These are phyloP conservation scores for Aleurites moluccanus DNA, from an alignment of 441 rosid genomes.

Conservation along the genomic window DNA sequence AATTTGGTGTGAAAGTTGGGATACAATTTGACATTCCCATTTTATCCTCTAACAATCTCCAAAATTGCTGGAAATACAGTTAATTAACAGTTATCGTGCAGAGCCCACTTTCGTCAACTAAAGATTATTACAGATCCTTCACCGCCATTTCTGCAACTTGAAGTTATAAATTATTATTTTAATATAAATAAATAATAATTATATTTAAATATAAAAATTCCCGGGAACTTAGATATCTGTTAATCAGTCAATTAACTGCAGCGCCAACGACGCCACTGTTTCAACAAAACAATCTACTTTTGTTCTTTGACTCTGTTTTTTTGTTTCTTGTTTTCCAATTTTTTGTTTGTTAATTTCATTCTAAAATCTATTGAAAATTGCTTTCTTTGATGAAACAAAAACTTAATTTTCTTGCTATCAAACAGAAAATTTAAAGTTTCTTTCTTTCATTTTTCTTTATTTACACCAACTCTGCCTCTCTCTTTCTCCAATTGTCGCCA, in stretches of 20 bases:
- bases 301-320: background rate
- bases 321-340: background rate
- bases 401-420: background rate
- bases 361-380: too few species aligned
- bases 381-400: background rate
- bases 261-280: background rate
- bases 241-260: constrained; percentile 3
- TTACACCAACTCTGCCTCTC: background rate
- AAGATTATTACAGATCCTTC: background rate
- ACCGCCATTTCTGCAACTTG: constrained; percentile 2
- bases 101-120: background rate
- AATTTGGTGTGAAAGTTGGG: background rate
- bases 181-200: background rate
- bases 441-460: background rate
- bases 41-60: background rate
- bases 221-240: background rate
- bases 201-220: background rate
- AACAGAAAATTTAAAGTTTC: background rate
- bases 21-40: background rate
- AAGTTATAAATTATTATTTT: too few species aligned
- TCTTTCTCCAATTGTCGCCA: background rate
- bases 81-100: background rate
- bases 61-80: background rate
- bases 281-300: background rate
- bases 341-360: too few species aligned